phyloP scores from a whole-genome alignment of 2,329 filamentous ascomycete genomes.

The Rosellinia necatrix region DNA sequence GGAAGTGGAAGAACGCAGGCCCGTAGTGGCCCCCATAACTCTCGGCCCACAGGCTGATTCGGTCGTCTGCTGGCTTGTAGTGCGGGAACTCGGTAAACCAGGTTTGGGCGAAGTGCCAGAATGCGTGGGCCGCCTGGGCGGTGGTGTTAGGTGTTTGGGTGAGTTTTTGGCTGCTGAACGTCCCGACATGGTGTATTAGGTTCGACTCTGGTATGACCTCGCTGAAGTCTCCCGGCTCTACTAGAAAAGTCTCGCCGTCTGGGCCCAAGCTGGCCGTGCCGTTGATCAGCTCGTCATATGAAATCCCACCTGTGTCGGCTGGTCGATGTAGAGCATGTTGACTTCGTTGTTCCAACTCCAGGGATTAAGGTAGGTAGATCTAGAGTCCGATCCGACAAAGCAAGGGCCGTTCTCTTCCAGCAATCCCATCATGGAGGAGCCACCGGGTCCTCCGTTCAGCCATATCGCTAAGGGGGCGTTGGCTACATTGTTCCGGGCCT shows the following conservation, averaged over 20 bases:
- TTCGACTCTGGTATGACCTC: conserved; percentile 4
- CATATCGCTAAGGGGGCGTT: conserved; percentile 64
- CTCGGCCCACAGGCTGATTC: conserved; percentile 36
- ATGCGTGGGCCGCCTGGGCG: conserved; percentile 47
- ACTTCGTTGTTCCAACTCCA: conserved; percentile 67
- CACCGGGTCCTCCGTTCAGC: conserved; percentile 58
- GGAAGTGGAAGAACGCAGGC: conserved; percentile 37
- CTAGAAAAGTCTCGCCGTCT: background rate
- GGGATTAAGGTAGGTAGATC: conserved; percentile 57
- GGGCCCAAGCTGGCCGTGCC: conserved; percentile 21
- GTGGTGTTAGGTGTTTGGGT: conserved; percentile 35
- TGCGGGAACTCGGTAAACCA: conserved; percentile 48
- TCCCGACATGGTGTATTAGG: conserved; percentile 2
- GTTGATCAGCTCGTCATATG: conserved; percentile 34
- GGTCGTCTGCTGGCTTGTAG: conserved; percentile 25
- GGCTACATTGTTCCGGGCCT: conserved; percentile 55
- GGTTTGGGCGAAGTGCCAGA: conserved; percentile 49
- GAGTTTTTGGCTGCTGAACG: conserved; percentile 13
- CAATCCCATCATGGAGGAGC: conserved; percentile 15
- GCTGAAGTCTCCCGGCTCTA: conserved; percentile 9
- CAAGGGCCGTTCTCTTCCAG: conserved; percentile 50
- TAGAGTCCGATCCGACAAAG: conserved; percentile 51
- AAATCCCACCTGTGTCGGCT: conserved; percentile 52
- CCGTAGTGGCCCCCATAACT: conserved; percentile 42
- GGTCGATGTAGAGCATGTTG: conserved; percentile 73